Conservation (phyloP, 2,329 filamentous ascomycete species). For the Rachicladosporium sp. region DNA sequence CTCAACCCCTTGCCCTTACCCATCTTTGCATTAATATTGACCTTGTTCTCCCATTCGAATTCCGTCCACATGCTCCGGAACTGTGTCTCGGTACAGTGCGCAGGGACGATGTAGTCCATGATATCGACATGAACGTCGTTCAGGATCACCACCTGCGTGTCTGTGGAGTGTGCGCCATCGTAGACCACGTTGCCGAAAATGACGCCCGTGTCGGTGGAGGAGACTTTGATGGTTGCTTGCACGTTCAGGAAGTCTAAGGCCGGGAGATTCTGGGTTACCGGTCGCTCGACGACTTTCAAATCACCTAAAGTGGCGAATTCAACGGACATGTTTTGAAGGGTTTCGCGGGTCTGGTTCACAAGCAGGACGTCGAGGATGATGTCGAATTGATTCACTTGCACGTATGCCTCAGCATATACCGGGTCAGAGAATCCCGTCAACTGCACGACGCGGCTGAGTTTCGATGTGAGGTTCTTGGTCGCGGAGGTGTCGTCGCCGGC, state of each 20-base stretch:
- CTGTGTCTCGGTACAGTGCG: conserved; percentile 90
- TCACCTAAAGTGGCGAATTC: conserved; percentile 98
- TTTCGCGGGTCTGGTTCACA: conserved; percentile 95
- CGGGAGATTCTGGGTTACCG: conserved; percentile 88
- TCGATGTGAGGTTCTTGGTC: conserved; percentile 78
- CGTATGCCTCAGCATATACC: conserved; percentile 97
- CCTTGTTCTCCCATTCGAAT: conserved; percentile 99
- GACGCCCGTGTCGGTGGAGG: conserved; percentile 92
- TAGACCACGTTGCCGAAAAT: conserved; percentile 99
- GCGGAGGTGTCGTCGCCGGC: conserved; percentile 60
- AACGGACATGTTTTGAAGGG: conserved; percentile 89
- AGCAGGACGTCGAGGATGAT: conserved; percentile 93
- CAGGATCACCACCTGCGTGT: conserved; percentile 92
- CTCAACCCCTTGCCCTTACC: conserved; percentile 64
- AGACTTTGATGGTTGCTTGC: conserved; percentile 97
- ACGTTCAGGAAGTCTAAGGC: conserved; percentile 97
- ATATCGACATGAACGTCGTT: conserved; percentile 98
- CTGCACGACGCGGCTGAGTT: conserved; percentile 91
- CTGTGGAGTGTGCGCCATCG: conserved; percentile 80
- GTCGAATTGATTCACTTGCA: conserved; percentile 97
- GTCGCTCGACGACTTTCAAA: conserved; percentile 92
- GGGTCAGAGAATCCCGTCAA: conserved; percentile 96
- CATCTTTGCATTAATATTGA: conserved; percentile 94
- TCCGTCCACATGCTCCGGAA: conserved; percentile 99
- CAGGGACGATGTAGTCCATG: conserved; percentile 99